A percentile compares a stretch with the other conserved stretches of the same genome.
Evolutionary conservation across 1,139 yeast species (phyloP).

Genomic region (Geotrichum phurueaensis): DNA sequence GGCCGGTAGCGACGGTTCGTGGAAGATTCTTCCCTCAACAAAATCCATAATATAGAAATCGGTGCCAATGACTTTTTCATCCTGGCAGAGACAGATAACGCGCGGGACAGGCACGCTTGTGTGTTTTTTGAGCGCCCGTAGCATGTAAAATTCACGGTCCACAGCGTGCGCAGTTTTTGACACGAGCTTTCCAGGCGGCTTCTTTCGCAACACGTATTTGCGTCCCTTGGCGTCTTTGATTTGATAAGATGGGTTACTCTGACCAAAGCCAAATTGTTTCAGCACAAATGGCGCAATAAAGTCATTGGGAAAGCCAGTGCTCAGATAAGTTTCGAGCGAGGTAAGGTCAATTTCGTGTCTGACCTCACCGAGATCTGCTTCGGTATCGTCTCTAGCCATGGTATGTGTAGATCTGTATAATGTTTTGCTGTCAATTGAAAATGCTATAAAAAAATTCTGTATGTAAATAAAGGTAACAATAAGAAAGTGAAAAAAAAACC

Average conservation of each 20-base stretch:
- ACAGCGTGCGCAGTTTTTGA: conserved; percentile 61
- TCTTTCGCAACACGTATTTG: conserved; percentile 51
- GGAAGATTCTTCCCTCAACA: conserved; percentile 54
- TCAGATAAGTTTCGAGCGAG: conserved; percentile 32
- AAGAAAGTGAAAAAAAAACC: neutral
- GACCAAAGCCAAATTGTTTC: conserved; percentile 59
- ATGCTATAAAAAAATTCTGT: neutral
- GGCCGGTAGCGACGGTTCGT: conserved; percentile 48
- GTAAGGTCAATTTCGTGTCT: conserved; percentile 40
- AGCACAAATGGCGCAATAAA: conserved; percentile 25
- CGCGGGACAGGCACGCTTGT: conserved; percentile 51
- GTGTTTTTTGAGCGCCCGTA: conserved; percentile 38
- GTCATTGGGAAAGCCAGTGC: conserved; percentile 14
- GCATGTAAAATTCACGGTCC: conserved; percentile 55
- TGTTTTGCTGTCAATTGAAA: neutral
- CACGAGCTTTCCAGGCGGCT: conserved; percentile 55
- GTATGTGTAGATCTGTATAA: neutral
- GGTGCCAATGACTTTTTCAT: conserved; percentile 64
- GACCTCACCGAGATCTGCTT: conserved; percentile 33
- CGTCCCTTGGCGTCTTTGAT: conserved; percentile 42
- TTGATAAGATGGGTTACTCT: conserved; percentile 60
- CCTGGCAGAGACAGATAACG: conserved; percentile 59
- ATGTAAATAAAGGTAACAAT: neutral
- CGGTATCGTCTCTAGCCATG: conserved; percentile 31
- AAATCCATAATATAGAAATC: conserved; percentile 62